phyloP scores from a whole-genome alignment of 177 flowering plant species.

The Vitis hybrid region DNA sequence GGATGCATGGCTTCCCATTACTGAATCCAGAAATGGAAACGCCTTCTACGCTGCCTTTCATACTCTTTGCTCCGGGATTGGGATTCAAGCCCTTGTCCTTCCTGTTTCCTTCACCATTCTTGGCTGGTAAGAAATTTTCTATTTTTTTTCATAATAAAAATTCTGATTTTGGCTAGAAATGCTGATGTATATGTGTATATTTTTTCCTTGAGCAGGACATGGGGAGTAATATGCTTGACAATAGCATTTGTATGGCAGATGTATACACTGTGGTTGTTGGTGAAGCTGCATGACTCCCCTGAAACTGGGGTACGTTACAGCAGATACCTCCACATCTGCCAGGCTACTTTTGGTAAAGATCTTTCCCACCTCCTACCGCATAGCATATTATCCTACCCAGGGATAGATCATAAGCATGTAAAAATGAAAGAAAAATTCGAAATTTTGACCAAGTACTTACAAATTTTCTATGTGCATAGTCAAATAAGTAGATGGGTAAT shows the following conservation, averaged over 20 bases:
- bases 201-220: slow-evolving; percentile 30
- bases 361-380: neutral
- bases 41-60: slow-evolving; percentile 50
- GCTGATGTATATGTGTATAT: neutral
- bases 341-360: slow-evolving; percentile 39
- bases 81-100: slow-evolving; percentile 53
- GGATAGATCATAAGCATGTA: too few species aligned
- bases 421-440: too few species aligned
- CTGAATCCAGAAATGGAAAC: slow-evolving; percentile 57
- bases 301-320: slow-evolving; percentile 42
- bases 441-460: too few species aligned
- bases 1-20: slow-evolving; percentile 52
- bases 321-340: slow-evolving; percentile 44
- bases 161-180: too few species aligned
- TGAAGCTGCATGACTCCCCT: slow-evolving; percentile 45
- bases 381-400: too few species aligned
- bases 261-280: slow-evolving; percentile 44
- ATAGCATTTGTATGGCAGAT: slow-evolving; percentile 47
- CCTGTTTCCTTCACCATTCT: slow-evolving; percentile 56
- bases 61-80: slow-evolving; percentile 48
- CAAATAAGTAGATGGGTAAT: too few species aligned
- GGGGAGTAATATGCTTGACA: slow-evolving; percentile 39
- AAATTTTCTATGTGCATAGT: too few species aligned
- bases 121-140: slow-evolving; percentile 34
- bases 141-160: neutral